Evolutionary conservation across 441 rosid species (phyloP).

Genomic region (Croton setiger): DNA sequence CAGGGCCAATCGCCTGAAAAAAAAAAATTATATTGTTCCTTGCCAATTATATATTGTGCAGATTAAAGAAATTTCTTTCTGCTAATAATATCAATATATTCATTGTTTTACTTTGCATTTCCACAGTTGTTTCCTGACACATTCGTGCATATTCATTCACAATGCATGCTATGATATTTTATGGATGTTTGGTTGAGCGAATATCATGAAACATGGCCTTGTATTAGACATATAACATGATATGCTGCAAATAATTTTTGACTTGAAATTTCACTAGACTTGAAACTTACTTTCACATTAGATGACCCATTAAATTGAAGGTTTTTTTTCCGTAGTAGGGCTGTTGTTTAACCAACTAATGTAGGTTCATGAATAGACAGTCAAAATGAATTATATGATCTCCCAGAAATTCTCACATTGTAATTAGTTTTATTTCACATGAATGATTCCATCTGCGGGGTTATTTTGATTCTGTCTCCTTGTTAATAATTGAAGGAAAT

Average conservation of each 20-base stretch:
- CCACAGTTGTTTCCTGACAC: not conserved
- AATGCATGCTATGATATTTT: not conserved
- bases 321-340: not conserved
- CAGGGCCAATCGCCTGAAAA: constrained; percentile 51
- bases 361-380: not conserved
- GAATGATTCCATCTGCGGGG: not conserved
- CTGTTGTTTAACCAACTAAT: not conserved
- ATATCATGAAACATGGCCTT: not conserved
- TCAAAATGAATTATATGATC: not conserved
- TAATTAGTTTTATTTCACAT: not conserved
- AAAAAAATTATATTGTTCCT: constrained; percentile 2
- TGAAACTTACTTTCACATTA: not conserved
- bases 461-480: not conserved
- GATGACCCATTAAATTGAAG: not conserved
- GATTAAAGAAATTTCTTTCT: not conserved
- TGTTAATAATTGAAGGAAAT: constrained; percentile 7
- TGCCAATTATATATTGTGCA: not conserved
- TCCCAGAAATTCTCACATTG: not conserved
- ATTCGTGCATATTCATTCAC: not conserved
- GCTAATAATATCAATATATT: not conserved
- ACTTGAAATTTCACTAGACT: not conserved
- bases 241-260: not conserved
- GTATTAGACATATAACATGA: not conserved
- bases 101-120: not conserved
- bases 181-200: not conserved